Conservation (phyloP, 805 yeast genomes). For the Saturnispora sekii region DNA sequence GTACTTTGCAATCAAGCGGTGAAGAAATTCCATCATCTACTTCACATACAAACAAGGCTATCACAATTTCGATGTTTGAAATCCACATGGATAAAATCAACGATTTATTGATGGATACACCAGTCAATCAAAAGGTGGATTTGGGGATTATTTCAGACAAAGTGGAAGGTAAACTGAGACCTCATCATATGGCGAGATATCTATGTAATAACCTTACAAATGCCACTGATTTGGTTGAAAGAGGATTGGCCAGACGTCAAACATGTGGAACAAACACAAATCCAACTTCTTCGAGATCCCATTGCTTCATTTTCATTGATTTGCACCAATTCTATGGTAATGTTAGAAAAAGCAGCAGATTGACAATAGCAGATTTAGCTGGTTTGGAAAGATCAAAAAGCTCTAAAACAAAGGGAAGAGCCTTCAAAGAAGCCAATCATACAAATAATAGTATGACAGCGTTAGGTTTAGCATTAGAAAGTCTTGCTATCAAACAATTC, state of each 20-base stretch:
- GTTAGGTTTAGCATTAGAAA: slow-evolving; percentile 38
- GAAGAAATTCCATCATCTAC: slow-evolving; percentile 33
- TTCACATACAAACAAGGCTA: slow-evolving; percentile 34
- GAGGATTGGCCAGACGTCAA: slow-evolving; percentile 30
- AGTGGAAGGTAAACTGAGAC: slow-evolving; percentile 34
- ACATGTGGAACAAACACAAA: slow-evolving; percentile 37
- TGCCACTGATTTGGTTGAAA: slow-evolving; percentile 30
- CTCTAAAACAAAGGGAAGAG: slow-evolving; percentile 36
- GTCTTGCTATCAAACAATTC: slow-evolving; percentile 30
- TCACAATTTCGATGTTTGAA: slow-evolving; percentile 45
- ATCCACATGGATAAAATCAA: slow-evolving; percentile 38
- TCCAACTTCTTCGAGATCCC: slow-evolving; percentile 39
- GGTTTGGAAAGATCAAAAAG: slow-evolving; percentile 40
- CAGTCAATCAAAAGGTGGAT: slow-evolving; percentile 19
- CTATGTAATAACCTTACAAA: slow-evolving; percentile 29
- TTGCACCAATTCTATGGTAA: slow-evolving; percentile 15
- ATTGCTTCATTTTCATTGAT: slow-evolving; percentile 36
- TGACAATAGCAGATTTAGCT: slow-evolving; percentile 43
- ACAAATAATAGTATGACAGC: slow-evolving; percentile 42
- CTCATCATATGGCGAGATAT: slow-evolving; percentile 33
- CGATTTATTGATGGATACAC: slow-evolving; percentile 25
- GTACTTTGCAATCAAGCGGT: no score
- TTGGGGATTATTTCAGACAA: slow-evolving; percentile 35
- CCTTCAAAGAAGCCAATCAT: slow-evolving; percentile 37
- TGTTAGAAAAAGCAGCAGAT: slow-evolving; percentile 25